Base-by-base conservation (phyloP, 768 basidiomycete genomes). In the Lentinula raphanica region DNA sequence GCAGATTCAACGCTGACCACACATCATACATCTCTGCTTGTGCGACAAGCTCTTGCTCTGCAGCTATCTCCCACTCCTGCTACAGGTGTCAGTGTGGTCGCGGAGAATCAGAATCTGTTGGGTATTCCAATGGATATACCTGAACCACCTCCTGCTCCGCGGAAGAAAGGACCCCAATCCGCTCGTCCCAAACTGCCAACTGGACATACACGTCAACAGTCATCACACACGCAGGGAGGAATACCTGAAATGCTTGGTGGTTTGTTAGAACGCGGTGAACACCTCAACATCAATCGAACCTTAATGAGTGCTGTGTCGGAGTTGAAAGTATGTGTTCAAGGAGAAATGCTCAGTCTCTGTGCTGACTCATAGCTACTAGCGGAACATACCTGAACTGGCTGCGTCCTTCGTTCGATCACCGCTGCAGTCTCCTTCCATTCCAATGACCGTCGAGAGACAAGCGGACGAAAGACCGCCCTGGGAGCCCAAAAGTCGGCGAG, bases 361-460 rank as follows among this genome's bases (percentile, higher is more conserved):
- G 3, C 21, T 27, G 6, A 53, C 5, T 38, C 7, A 27, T 23
- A 19, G 9, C 48, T 60, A 53, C 3, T 60, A 93, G 92, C 86
- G 84, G 56, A 95, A 92, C 68, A 81, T 96, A 12, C 92, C 94
- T 2, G 94, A 96, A 62, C 66, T 94, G n/a, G 76, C 87, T 11
- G 80, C 81, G 8, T 83, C 85, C 12, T 76, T 94, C 12, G 79
- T 81, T 35, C 84, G 83, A 21, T 74, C 87, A 5, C 79, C 85
- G 2, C 78, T 76, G 5, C 62, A 73, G 61, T 71, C 23, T 61
- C 72, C 2, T 67, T 64, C 80, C 2, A 76, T 84, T 2, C 87
- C 88, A 2, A 71, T 91, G 38, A 72, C 76, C 21, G 85, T 85
- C 50, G 90, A 90, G 58, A 71, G 81, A 40, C 71, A 75, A 9